Base-by-base conservation (phyloP, 768 basidiomycete genomes). In the Suillus luteus region DNA sequence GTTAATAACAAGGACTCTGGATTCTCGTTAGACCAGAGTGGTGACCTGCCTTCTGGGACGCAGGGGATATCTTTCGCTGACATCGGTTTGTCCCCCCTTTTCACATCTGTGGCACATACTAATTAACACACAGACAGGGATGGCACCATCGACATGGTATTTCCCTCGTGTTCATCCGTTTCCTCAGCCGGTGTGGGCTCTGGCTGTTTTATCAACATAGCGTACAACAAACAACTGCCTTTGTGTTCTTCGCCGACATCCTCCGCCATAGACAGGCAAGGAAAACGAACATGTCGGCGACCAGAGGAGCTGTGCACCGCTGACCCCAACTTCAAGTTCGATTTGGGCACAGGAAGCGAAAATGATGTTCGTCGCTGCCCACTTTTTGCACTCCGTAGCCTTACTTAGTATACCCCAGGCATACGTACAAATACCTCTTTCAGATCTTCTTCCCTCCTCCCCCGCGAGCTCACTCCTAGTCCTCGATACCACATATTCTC, bases 101-200 rank as follows among this genome's bases (percentile, higher is more conserved):
- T 46, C 31, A 37, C 38, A 24, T 27, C 57, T 43, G 17, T 3
- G 40, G 19, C 17, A 11, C 6, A 15, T 31, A 14, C 24, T 6
- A 41, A 58, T 7, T 6, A n/a, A 27, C 19, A 58, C 17, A 58
- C 64, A 91, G 96, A 99, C 71, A 88, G 97, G 8, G 97, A 99
- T 69, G 97, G 97, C 1, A 96, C 96, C 1, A 91, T 99, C 38
- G 97, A 99, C 74, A 87, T 99, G 83, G 82, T 99, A 52, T 94
- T 98, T 71, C 85, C 93, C 0, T 91, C 91, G 0, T 99, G 97
- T 72, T 76, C 80, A 0, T 84, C 82, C 2, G 85, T 92, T n/a
- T 89, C 91, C 0, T 73, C 80, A 1, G 86, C 83, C 0, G 95
- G 95, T 2, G 76, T 92, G 0, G 95, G 95, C 12, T 78, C 79